phyloP scores from a whole-genome alignment of 371 early-diverging fungal species.

The Chytridiales sp. region DNA sequence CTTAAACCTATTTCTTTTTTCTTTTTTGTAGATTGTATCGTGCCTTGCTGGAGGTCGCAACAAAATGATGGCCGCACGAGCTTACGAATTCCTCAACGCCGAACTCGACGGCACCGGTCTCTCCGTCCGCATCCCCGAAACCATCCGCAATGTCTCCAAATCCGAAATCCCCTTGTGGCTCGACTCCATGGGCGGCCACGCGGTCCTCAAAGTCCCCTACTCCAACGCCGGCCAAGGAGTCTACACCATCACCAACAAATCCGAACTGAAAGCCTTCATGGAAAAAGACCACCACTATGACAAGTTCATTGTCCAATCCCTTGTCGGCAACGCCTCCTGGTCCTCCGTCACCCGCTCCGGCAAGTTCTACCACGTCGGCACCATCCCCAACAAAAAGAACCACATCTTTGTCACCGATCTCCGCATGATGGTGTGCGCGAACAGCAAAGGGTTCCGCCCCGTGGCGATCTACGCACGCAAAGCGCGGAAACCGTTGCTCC shows the following conservation, averaged over 20 bases:
- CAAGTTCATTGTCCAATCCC: constrained; percentile 91
- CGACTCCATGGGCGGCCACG: constrained; percentile 87
- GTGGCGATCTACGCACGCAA: constrained; percentile 85
- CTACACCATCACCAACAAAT: constrained; percentile 83
- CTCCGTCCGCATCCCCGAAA: constrained; percentile 83
- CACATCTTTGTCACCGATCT: constrained; percentile 86
- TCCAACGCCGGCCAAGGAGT: constrained; percentile 94
- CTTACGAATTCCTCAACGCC: constrained; percentile 88
- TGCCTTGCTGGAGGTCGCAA: constrained; percentile 93
- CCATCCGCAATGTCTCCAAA: constrained; percentile 83
- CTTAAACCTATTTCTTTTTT: constrained; percentile 3
- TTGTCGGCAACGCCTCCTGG: constrained; percentile 93
- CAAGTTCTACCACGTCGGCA: constrained; percentile 89
- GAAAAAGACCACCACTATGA: constrained; percentile 82
- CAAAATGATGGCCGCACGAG: constrained; percentile 94
- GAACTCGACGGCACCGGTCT: constrained; percentile 72
- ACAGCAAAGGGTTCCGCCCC: constrained; percentile 77
- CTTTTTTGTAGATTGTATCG: constrained; percentile 64
- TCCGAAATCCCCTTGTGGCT: constrained; percentile 86
- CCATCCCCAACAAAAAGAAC: constrained; percentile 86
- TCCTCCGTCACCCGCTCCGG: constrained; percentile 76
- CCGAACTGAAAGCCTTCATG: constrained; percentile 78
- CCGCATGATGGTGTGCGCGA: constrained; percentile 88
- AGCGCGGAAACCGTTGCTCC: constrained; percentile 75
- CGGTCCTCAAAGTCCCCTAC: constrained; percentile 90